Evolutionary conservation across 1,284 basidiomycete genomes (phyloP).

Genomic region (Cryptococcus amylolentus): DNA sequence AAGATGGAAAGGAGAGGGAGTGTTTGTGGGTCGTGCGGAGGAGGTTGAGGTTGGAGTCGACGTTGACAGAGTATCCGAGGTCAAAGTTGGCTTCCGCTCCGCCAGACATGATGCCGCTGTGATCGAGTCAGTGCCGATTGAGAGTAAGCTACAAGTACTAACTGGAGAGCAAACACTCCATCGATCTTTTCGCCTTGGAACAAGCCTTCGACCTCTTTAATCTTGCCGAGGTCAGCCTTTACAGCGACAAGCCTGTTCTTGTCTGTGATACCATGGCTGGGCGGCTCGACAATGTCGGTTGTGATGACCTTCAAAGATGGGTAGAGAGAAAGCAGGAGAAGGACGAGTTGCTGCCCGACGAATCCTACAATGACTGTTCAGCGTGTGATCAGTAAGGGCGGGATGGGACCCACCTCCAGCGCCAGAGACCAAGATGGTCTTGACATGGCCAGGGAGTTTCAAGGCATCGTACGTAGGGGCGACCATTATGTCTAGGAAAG

Average conservation of each 20-base stretch:
- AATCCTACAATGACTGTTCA: conserved; percentile 28
- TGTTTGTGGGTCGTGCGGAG: conserved; percentile 55
- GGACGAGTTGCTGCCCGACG: conserved; percentile 47
- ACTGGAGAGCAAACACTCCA: conserved; percentile 48
- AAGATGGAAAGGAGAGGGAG: conserved; percentile 23
- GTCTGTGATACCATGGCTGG: conserved; percentile 48
- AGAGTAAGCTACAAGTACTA: conserved; percentile 9
- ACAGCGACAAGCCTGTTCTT: conserved; percentile 46
- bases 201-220: conserved; percentile 50
- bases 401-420: conserved; percentile 53
- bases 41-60: conserved; percentile 59
- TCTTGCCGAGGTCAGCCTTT: conserved; percentile 57
- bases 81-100: conserved; percentile 64
- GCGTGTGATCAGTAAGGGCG: neutral
- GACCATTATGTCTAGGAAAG: conserved; percentile 11
- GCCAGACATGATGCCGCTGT: conserved; percentile 63
- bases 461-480: conserved; percentile 42
- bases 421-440: conserved; percentile 58
- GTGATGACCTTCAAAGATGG: conserved; percentile 56
- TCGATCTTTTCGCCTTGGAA: conserved; percentile 47
- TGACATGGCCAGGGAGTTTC: conserved; percentile 46
- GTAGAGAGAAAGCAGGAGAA: conserved; percentile 51
- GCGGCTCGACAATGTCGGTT: conserved; percentile 58
- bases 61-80: conserved; percentile 59
- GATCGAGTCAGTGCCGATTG: neutral